Conservation (phyloP, 1,284 basidiomycete genomes). For the Apiotrichum laibachii region DNA sequence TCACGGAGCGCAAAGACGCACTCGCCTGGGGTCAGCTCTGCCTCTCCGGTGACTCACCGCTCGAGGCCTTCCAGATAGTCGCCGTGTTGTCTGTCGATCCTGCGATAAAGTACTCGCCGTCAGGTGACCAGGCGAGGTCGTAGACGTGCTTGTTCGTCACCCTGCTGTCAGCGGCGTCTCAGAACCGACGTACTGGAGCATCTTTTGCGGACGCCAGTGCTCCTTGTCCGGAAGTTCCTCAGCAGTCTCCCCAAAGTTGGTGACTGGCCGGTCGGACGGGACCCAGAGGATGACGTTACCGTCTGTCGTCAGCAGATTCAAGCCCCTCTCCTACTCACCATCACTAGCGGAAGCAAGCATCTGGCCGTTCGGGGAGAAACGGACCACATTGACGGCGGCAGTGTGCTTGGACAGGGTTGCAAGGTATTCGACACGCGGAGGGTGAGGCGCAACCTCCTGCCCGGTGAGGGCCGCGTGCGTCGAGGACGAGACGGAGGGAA, state of each 20-base stretch:
- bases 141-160: constrained; percentile 88
- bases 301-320: constrained; percentile 57
- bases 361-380: constrained; percentile 94
- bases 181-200: constrained; percentile 65
- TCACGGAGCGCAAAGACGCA: constrained; percentile 56
- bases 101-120: constrained; percentile 86
- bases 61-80: constrained; percentile 48
- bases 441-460: constrained; percentile 56
- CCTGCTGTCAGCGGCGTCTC: constrained; percentile 26
- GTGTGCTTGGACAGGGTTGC: constrained; percentile 91
- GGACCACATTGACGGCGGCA: constrained; percentile 91
- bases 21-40: constrained; percentile 36
- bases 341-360: constrained; percentile 90
- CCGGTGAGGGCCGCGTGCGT: constrained; percentile 59
- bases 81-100: constrained; percentile 97
- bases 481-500: constrained; percentile 59
- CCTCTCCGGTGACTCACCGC: constrained; percentile 30
- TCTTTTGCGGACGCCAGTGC: constrained; percentile 87
- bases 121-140: constrained; percentile 95
- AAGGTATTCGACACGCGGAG: constrained; percentile 92
- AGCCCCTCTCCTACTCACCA: constrained; percentile 59
- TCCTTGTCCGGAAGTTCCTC: constrained; percentile 91
- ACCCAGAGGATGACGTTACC: constrained; percentile 97
- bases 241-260: constrained; percentile 73
- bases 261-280: constrained; percentile 69